Conservation (phyloP, 1,284 basidiomycete genomes). For the Violaceomyces palustris region DNA sequence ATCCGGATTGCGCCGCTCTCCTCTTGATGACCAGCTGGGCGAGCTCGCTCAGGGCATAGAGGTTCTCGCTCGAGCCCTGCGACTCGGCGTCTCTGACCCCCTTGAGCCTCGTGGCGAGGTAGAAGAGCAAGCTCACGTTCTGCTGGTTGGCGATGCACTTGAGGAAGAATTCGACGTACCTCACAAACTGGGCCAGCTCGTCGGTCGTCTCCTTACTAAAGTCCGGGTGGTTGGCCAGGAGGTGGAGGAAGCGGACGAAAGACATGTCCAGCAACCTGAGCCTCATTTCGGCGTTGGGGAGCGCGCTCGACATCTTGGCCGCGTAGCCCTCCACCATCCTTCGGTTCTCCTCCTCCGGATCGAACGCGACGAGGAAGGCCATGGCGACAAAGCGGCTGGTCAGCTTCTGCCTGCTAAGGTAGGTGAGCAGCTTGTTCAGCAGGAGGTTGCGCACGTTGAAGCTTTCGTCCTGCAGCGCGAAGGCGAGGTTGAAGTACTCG, state of each 20-base stretch:
- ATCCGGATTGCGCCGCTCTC: conserved; percentile 64
- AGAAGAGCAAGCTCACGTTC: conserved; percentile 75
- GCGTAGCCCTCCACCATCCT: conserved; percentile 31
- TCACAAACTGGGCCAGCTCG: conserved; percentile 58
- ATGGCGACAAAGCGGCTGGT: conserved; percentile 73
- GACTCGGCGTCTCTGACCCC: conserved; percentile 67
- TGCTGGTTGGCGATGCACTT: conserved; percentile 68
- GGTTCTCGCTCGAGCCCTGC: conserved; percentile 57
- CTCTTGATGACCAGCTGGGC: conserved; percentile 78
- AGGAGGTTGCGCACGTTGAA: conserved; percentile 78
- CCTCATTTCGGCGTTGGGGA: conserved; percentile 15
- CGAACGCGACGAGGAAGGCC: conserved; percentile 80
- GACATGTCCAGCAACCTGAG: conserved; percentile 64
- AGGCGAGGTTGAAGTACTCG: conserved; percentile 67
- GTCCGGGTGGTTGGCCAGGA: conserved; percentile 91
- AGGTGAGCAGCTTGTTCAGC: conserved; percentile 67
- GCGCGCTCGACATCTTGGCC: background rate
- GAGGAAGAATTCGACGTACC: conserved; percentile 81
- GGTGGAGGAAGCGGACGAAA: conserved; percentile 77
- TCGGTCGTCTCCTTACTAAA: conserved; percentile 69
- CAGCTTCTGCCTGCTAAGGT: conserved; percentile 64
- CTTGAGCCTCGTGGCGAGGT: conserved; percentile 77
- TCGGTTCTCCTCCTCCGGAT: conserved; percentile 65
- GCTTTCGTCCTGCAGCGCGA: conserved; percentile 77
- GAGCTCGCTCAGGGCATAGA: conserved; percentile 84